Evolutionary conservation across 805 yeast species (phyloP).

Genomic region (Candida argentea): DNA sequence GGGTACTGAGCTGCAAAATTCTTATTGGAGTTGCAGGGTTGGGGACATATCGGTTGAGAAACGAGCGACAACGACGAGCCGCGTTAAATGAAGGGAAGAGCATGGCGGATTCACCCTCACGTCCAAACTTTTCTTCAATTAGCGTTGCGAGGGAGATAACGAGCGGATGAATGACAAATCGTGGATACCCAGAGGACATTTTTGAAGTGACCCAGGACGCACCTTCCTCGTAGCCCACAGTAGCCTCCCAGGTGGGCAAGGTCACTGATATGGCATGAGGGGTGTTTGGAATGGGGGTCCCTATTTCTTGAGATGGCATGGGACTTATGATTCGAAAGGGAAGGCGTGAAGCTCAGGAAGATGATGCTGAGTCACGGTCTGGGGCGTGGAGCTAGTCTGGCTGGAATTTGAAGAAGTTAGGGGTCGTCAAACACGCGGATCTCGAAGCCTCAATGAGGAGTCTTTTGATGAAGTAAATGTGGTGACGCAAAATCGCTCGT

Average conservation of each 20-base stretch:
- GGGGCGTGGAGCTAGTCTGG: too few species aligned
- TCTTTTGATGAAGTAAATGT: too few species aligned
- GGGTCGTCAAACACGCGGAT: too few species aligned
- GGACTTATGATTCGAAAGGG: too few species aligned
- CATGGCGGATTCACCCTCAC: slow-evolving; percentile 66
- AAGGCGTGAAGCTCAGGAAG: too few species aligned
- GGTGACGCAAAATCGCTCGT: too few species aligned
- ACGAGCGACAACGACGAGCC: slow-evolving; percentile 81
- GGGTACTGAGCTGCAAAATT: slow-evolving; percentile 63
- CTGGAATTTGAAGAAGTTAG: too few species aligned
- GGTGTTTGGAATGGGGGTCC: slow-evolving; percentile 82
- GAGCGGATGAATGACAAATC: slow-evolving; percentile 62
- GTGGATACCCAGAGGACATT: slow-evolving; percentile 84
- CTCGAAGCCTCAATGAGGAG: too few species aligned
- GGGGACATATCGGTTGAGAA: slow-evolving; percentile 32
- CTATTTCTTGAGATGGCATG: slow-evolving; percentile 42
- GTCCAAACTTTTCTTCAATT: slow-evolving; percentile 62
- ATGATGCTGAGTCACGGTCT: too few species aligned
- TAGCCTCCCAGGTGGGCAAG: slow-evolving; percentile 90
- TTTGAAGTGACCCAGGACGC: slow-evolving; percentile 66
- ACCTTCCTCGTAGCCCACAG: slow-evolving; percentile 88
- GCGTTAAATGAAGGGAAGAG: slow-evolving; percentile 68
- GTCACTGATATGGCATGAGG: slow-evolving; percentile 93
- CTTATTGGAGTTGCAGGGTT: slow-evolving; percentile 32
- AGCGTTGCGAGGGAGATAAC: slow-evolving; percentile 47